Base-by-base conservation (phyloP, 1,284 basidiomycete species). In the Cryptococcus wingfieldii region DNA sequence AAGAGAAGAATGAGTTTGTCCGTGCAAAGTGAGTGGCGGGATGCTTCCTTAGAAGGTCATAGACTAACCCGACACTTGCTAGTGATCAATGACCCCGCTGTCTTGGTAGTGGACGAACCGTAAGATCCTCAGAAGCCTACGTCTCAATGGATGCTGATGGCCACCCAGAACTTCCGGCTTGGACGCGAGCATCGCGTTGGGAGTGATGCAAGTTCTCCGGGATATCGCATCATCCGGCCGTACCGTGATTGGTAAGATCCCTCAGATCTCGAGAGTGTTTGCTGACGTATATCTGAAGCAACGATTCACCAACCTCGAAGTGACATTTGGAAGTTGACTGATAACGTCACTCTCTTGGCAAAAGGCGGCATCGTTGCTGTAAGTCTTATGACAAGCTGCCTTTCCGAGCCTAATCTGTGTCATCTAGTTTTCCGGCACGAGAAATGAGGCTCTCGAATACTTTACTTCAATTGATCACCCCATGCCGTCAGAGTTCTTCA, bases 251-350 rank as follows among this genome's bases (percentile, higher is more conserved):
- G 72, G 73, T 71, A 28, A 27, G 68, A 52, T 31, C 14, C n/a
- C 25, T 18, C 6, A 42, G n/a, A 18, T 19, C 9, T 18, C n/a
- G 28, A 12, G 19, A 2, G 19, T 12, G 23, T 14, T 14, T 14
- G 44, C 56, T 55, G 53, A 60, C 19, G 23, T 27, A n/a, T 45
- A n/a, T 7, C 23, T 12, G 43, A 55, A 75, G 79, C 79, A 3
- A 80, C 81, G 0, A 77, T 83, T 16, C 82, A 83, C 61, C 82
- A 83, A 63, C 81, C 80, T 13, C 79, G 81, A 16, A 79, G 77
- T 27, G 81, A 82, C 51, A 81, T 83, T 39, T 71, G 72, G 69
- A 70, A 72, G 53, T 68, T 77, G 23, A 74, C 79, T 50, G 81
- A 82, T 58, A 79, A 81, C 53, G 70, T 81, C 41, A 72, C 80